These are phyloP conservation scores for Trichosporon faecale DNA, from an alignment of 1,284 basidiomycete genomes.

Conservation along the genomic window DNA sequence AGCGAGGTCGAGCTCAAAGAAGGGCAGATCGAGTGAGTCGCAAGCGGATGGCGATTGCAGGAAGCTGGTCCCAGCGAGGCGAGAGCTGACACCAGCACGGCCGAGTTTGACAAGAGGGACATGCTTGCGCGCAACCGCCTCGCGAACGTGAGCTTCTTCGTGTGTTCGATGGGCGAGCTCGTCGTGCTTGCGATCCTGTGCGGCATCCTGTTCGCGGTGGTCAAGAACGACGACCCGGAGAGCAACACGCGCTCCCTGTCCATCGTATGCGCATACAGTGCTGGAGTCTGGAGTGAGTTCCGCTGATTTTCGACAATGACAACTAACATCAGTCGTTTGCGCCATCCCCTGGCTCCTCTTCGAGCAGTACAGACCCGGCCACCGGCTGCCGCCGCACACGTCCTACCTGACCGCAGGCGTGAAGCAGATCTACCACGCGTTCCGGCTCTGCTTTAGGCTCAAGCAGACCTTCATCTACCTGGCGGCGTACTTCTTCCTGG, in stretches of 20 bases:
- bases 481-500: constrained; percentile 57
- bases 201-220: constrained; percentile 59
- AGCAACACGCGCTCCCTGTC: constrained; percentile 77
- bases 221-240: constrained; percentile 65
- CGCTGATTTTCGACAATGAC: constrained; percentile 41
- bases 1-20: constrained; percentile 24
- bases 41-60: not conserved
- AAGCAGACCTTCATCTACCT: constrained; percentile 60
- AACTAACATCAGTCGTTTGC: constrained; percentile 53
- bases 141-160: constrained; percentile 59
- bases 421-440: constrained; percentile 63
- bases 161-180: constrained; percentile 58
- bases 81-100: constrained; percentile 51
- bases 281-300: constrained; percentile 68
- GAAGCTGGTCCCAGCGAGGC: not conserved
- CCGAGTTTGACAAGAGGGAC: constrained; percentile 58
- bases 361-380: constrained; percentile 30
- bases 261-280: constrained; percentile 69
- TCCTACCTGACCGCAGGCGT: constrained; percentile 27
- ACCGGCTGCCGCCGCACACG: constrained; percentile 25
- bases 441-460: constrained; percentile 64
- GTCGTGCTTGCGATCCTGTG: constrained; percentile 40
- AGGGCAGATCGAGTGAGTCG: constrained; percentile 24
- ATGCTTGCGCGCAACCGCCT: constrained; percentile 29
- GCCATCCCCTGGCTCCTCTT: constrained; percentile 28